A percentile compares a stretch with the other conserved stretches of the same genome.
These are phyloP conservation scores for Penicillium flavigenum DNA, from an alignment of 495 filamentous ascomycete genomes.

Conservation along the genomic window DNA sequence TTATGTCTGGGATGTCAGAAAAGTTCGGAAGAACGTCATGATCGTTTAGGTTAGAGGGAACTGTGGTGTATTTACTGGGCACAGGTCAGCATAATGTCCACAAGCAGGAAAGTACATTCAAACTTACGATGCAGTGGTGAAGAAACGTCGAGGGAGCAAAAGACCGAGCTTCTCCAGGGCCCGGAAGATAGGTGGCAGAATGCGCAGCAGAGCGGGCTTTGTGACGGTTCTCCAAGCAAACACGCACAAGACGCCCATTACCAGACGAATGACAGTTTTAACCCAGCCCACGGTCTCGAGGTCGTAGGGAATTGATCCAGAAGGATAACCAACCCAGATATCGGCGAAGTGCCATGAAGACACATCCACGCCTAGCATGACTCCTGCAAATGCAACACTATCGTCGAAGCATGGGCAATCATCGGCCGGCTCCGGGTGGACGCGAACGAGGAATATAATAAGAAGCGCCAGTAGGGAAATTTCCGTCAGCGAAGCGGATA, in stretches of 20 bases:
- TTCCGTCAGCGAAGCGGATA: constrained; percentile 47
- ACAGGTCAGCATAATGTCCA: background rate
- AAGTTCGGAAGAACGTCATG: constrained; percentile 85
- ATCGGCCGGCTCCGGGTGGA: constrained; percentile 95
- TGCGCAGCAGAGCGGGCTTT: constrained; percentile 76
- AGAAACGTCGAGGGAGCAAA: constrained; percentile 79
- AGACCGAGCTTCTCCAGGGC: constrained; percentile 77
- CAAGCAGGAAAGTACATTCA: background rate
- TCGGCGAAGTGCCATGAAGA: constrained; percentile 77
- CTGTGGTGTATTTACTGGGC: constrained; percentile 73
- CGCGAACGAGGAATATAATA: constrained; percentile 73
- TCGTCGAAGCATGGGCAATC: constrained; percentile 98
- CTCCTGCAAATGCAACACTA: constrained; percentile 88
- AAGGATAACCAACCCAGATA: constrained; percentile 57
- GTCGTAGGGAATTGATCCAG: constrained; percentile 63
- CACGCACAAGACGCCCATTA: constrained; percentile 76
- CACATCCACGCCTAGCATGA: constrained; percentile 75
- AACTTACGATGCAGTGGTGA: constrained; percentile 78
- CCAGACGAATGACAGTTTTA: constrained; percentile 60
- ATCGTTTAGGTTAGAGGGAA: constrained; percentile 73
- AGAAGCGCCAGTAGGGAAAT: constrained; percentile 59
- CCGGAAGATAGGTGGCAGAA: constrained; percentile 83
- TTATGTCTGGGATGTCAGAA: constrained; percentile 74
- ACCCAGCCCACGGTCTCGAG: constrained; percentile 61
- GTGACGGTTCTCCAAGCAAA: constrained; percentile 85